phyloP scores from a whole-genome alignment of 1,284 basidiomycete genomes.

The Neolentinus lepideus region DNA sequence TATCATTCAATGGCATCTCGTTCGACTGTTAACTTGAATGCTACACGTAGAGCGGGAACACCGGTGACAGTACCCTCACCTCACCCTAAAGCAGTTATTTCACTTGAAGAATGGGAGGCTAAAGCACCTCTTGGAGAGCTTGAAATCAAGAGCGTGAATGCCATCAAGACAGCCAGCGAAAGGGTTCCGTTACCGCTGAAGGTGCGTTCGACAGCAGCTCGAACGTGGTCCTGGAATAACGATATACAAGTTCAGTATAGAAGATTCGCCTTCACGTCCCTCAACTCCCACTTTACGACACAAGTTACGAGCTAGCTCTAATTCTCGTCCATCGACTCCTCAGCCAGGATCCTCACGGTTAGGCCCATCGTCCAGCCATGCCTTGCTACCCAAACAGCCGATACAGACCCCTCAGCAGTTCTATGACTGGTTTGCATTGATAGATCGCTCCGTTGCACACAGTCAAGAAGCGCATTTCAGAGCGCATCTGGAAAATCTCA shows the following conservation, averaged over 20 bases:
- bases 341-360: slow-evolving; percentile 14
- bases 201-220: slow-evolving; percentile 33
- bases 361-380: slow-evolving; percentile 26
- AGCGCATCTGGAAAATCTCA: slow-evolving; percentile 70
- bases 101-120: slow-evolving; percentile 85
- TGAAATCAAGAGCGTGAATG: slow-evolving; percentile 59
- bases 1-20: neutral
- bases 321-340: slow-evolving; percentile 5
- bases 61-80: slow-evolving; percentile 10
- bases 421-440: slow-evolving; percentile 87
- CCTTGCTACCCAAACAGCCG: slow-evolving; percentile 61
- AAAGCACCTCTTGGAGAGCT: slow-evolving; percentile 69
- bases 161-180: slow-evolving; percentile 59
- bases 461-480: slow-evolving; percentile 89
- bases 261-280: slow-evolving; percentile 30
- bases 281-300: slow-evolving; percentile 32
- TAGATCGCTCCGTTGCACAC: slow-evolving; percentile 83
- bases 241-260: slow-evolving; percentile 28
- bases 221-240: neutral
- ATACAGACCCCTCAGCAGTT: slow-evolving; percentile 89
- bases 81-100: slow-evolving; percentile 36
- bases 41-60: neutral
- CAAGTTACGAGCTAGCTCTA: slow-evolving; percentile 25
- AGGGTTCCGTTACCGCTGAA: slow-evolving; percentile 61
- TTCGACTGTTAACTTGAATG: neutral